phyloP scores from a whole-genome alignment of 2,329 filamentous ascomycete species.

The Pleurostoma richardsiae region DNA sequence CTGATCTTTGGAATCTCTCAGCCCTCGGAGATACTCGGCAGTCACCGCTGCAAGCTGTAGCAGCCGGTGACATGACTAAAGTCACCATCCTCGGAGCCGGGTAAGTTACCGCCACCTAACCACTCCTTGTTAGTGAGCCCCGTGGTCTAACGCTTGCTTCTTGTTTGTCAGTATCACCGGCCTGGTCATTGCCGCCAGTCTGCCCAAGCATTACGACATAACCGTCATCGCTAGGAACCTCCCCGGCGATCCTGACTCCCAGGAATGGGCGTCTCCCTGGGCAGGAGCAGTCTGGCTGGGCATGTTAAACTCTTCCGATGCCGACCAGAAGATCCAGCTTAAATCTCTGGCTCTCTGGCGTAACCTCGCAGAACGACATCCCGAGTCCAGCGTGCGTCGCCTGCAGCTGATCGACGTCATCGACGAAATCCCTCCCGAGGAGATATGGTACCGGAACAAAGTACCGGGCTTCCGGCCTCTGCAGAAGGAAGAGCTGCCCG shows the following conservation, averaged over 20 bases:
- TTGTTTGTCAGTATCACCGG: not conserved
- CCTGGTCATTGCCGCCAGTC: not conserved
- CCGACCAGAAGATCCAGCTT: not conserved
- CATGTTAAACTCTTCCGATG: not conserved
- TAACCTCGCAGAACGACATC: conserved; percentile 6
- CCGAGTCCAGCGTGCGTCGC: conserved; percentile 9
- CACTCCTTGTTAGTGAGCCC: not conserved
- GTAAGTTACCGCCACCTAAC: not conserved
- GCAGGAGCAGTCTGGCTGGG: not conserved
- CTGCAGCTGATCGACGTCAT: conserved; percentile 9
- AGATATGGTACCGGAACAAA: not conserved
- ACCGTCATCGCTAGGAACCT: not conserved
- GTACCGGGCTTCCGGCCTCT: not conserved
- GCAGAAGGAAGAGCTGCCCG: conserved; percentile 1
- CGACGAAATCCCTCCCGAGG: conserved; percentile 3
- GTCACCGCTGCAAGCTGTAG: not conserved
- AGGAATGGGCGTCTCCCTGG: not conserved
- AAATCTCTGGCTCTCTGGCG: conserved; percentile 7
- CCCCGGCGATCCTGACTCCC: not conserved
- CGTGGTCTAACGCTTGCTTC: not conserved
- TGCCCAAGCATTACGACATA: not conserved
- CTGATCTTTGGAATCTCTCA: no score
- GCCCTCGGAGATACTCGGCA: not conserved
- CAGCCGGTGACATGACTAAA: not conserved
- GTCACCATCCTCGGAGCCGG: not conserved